These are phyloP conservation scores for Claviceps monticola DNA, from an alignment of 2,329 filamentous ascomycete genomes.

Conservation along the genomic window DNA sequence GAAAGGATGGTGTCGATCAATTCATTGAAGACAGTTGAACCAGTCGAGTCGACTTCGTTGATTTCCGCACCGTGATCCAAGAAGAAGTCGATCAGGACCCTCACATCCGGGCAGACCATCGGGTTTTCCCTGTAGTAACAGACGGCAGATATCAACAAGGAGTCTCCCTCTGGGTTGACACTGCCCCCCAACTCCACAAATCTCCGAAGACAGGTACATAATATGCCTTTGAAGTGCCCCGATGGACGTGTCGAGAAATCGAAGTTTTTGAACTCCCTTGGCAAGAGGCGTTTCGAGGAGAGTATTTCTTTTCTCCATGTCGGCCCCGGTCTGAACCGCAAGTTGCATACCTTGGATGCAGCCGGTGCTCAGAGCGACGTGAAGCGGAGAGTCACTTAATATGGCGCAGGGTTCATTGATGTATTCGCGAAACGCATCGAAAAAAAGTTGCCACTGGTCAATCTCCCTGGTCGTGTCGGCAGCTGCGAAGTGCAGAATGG, in stretches of 20 bases:
- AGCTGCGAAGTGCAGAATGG: not conserved
- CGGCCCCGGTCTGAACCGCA: not conserved
- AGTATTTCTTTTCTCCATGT: not conserved
- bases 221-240: not conserved
- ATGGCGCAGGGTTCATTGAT: not conserved
- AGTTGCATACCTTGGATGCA: not conserved
- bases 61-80: not conserved
- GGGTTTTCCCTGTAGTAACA: not conserved
- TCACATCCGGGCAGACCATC: not conserved
- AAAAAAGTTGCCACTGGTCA: not conserved
- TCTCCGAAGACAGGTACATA: not conserved
- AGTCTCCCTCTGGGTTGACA: not conserved
- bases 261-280: not conserved
- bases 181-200: not conserved
- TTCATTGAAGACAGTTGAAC: not conserved
- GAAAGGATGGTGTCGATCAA: not conserved
- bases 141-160: not conserved
- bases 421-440: not conserved
- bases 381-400: not conserved
- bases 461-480: not conserved
- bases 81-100: not conserved
- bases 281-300: not conserved
- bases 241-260: not conserved
- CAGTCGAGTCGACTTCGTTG: not conserved
- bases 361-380: not conserved